These are phyloP conservation scores for Salix brachista DNA, from an alignment of 345 rosid genomes.

Conservation along the genomic window DNA sequence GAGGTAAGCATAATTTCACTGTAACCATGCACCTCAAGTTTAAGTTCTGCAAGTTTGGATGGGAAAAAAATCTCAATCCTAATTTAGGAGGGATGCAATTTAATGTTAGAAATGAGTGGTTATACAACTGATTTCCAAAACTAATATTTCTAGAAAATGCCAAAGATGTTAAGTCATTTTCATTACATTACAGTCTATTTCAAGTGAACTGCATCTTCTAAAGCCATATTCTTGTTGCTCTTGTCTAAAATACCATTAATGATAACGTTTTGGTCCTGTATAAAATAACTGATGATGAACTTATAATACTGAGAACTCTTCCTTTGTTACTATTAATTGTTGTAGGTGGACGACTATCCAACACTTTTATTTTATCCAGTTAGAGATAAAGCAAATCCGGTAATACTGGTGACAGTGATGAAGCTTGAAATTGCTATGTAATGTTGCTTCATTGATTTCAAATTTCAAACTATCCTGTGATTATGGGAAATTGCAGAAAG, in stretches of 20 bases:
- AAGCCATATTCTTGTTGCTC: neutral
- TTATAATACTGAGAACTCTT: too few relatives aligned
- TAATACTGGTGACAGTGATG: neutral
- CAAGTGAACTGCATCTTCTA: neutral
- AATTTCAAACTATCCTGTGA: too few relatives aligned
- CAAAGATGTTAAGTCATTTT: neutral
- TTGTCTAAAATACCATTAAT: neutral
- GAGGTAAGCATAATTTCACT: constrained; percentile 48
- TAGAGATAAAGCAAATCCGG: constrained; percentile 49
- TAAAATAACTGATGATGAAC: neutral
- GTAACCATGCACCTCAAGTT: neutral
- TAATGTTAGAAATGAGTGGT: neutral
- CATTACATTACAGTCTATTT: neutral
- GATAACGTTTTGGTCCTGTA: neutral
- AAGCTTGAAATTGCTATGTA: too few relatives aligned
- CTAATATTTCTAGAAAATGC: neutral
- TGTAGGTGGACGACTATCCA: constrained; percentile 71
- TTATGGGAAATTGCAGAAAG: too few relatives aligned
- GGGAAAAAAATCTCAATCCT: neutral
- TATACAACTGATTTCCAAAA: neutral
- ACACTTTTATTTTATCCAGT: constrained; percentile 58
- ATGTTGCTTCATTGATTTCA: too few relatives aligned
- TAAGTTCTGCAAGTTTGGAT: neutral
- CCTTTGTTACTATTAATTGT: neutral
- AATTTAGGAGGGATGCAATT: neutral